Conservation (phyloP, 192 early-diverging fungal genomes). For the Coemansia reversa region DNA sequence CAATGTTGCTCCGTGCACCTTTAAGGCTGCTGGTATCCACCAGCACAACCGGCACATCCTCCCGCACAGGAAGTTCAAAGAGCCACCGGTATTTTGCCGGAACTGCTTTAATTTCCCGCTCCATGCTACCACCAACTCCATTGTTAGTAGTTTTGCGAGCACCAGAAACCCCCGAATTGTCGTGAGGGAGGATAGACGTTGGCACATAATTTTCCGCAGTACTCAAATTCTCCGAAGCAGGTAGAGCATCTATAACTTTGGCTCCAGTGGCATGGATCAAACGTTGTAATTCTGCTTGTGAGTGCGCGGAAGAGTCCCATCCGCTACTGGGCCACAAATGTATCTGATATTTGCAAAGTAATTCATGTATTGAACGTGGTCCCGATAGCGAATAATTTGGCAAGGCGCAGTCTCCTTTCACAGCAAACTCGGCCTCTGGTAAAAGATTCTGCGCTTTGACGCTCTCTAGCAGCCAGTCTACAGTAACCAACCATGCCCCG, state of each 20-base stretch:
- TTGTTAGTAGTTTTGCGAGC: background rate
- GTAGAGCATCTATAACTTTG: constrained; percentile 9
- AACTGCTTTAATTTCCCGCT: constrained; percentile 8
- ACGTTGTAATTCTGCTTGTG: constrained; percentile 12
- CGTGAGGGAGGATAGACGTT: background rate
- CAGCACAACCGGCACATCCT: constrained; percentile 10
- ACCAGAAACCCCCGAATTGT: background rate
- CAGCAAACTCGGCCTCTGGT: constrained; percentile 16
- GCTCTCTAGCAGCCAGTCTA: constrained; percentile 38
- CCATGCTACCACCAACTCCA: background rate
- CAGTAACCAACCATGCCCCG: constrained; percentile 27
- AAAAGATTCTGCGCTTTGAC: constrained; percentile 12
- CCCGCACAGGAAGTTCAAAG: constrained; percentile 23
- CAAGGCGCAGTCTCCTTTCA: constrained; percentile 33
- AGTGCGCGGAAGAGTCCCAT: constrained; percentile 17
- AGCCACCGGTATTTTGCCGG: constrained; percentile 23
- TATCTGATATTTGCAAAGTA: constrained; percentile 15
- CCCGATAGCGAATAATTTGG: constrained; percentile 5
- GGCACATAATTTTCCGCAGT: background rate
- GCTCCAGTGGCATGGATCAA: constrained; percentile 26
- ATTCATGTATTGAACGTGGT: constrained; percentile 2
- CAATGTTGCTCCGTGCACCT: constrained; percentile 1
- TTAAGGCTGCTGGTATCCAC: constrained; percentile 22
- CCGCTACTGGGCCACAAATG: constrained; percentile 19
- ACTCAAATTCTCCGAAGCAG: background rate